Evolutionary conservation across 352 stramenopile genomes (phyloP).

Genomic region (Halophytophthora batemanensis): DNA sequence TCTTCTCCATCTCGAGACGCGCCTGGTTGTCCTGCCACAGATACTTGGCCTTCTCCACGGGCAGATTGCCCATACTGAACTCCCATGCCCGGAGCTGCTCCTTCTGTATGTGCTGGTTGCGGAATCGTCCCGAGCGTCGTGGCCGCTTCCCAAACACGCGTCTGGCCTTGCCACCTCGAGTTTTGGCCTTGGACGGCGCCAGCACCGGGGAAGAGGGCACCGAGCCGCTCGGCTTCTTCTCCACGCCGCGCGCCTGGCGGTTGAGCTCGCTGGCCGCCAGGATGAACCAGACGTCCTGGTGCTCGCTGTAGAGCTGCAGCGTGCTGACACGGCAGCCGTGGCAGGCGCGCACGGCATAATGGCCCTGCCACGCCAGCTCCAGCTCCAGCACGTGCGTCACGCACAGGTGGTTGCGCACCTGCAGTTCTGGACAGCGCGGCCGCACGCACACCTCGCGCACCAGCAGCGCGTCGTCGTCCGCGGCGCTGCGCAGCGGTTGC

Average conservation of each 20-base stretch:
- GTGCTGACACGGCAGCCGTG: slow-evolving; percentile 45
- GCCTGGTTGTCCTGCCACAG: slow-evolving; percentile 64
- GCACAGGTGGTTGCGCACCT: slow-evolving; percentile 56
- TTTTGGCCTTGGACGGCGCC: no score
- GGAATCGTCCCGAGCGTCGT: slow-evolving; percentile 22
- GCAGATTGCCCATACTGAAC: slow-evolving; percentile 65
- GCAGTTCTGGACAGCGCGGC: slow-evolving; percentile 41
- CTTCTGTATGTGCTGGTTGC: slow-evolving; percentile 32
- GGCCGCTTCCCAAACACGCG: background rate
- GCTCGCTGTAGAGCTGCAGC: slow-evolving; percentile 40
- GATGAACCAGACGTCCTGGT: slow-evolving; percentile 65
- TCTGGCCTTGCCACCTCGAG: no score
- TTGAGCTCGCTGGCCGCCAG: slow-evolving; percentile 24
- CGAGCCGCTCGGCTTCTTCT: slow-evolving; percentile 11
- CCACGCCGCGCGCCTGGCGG: slow-evolving; percentile 23
- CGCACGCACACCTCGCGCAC: slow-evolving; percentile 60
- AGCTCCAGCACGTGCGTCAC: slow-evolving; percentile 40
- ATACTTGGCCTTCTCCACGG: slow-evolving; percentile 35
- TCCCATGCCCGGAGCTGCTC: slow-evolving; percentile 54
- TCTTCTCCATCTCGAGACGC: slow-evolving; percentile 40
- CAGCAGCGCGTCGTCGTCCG: slow-evolving; percentile 34
- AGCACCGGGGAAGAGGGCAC: no score
- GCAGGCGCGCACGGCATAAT: slow-evolving; percentile 44
- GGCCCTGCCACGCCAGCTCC: slow-evolving; percentile 47
- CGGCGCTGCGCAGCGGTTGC: slow-evolving; percentile 22